Percentiles rank a stretch among this genome's conserved stretches.
These are phyloP conservation scores for Cercospora zeae-maydis DNA, from an alignment of 2,329 filamentous ascomycete species.

Conservation along the genomic window DNA sequence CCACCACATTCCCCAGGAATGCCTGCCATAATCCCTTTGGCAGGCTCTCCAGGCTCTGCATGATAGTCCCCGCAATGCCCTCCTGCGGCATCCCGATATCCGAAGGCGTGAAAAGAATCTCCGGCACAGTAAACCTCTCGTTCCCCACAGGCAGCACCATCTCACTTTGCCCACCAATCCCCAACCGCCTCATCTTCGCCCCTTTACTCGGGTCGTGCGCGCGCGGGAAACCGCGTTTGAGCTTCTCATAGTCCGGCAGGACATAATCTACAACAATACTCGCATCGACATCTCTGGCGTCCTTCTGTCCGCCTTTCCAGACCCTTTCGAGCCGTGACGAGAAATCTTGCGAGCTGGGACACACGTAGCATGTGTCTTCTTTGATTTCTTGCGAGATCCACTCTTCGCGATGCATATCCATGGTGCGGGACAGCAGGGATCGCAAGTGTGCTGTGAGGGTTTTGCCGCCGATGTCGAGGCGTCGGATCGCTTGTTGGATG, in stretches of 20 bases:
- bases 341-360: conserved; percentile 48
- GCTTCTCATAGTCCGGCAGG: conserved; percentile 70
- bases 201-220: conserved; percentile 70
- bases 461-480: conserved; percentile 89
- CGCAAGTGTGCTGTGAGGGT: conserved; percentile 90
- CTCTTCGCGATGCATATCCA: conserved; percentile 91
- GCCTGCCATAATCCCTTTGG: conserved; percentile 81
- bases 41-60: conserved; percentile 70
- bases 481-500: conserved; percentile 73
- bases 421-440: conserved; percentile 84
- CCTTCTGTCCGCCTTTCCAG: conserved; percentile 72
- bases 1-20: conserved; percentile 79
- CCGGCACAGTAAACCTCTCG: conserved; percentile 85
- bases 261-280: conserved; percentile 83
- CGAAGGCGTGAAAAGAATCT: conserved; percentile 79
- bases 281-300: conserved; percentile 47
- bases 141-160: conserved; percentile 85
- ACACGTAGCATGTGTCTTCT: conserved; percentile 78
- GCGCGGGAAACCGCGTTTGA: conserved; percentile 65
- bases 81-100: conserved; percentile 83
- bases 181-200: conserved; percentile 49
- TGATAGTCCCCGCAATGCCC: conserved; percentile 76
- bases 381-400: conserved; percentile 96
- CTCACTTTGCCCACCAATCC: conserved; percentile 55
- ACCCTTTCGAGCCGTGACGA: conserved; percentile 70